Evolutionary conservation across 2,329 filamentous ascomycete genomes (phyloP).

Genomic region (Huntiella moniliformis): DNA sequence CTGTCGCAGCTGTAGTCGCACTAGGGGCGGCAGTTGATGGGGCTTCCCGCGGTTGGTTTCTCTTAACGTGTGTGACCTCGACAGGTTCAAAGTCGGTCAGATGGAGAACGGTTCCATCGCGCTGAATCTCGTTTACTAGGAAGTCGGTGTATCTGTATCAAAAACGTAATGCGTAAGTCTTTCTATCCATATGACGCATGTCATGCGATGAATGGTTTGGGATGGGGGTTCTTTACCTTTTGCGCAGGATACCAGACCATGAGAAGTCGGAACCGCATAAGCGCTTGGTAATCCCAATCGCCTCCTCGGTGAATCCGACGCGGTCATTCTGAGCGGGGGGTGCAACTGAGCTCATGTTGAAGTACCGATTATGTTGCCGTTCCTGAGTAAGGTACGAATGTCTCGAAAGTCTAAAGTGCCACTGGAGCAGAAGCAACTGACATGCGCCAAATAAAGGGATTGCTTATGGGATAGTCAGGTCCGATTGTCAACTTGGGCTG

Average conservation of each 20-base stretch:
- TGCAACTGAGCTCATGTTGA: neutral
- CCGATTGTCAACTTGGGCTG: too few species aligned
- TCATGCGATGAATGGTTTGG: neutral
- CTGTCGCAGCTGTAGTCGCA: slow-evolving; percentile 15
- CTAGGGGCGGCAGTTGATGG: slow-evolving; percentile 9
- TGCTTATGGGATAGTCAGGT: too few species aligned
- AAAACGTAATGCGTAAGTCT: neutral
- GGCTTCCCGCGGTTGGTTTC: neutral
- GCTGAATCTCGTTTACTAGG: slow-evolving; percentile 71
- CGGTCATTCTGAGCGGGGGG: slow-evolving; percentile 4
- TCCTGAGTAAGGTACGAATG: neutral
- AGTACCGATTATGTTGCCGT: neutral
- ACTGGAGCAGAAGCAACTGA: neutral
- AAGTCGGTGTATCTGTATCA: slow-evolving; percentile 64
- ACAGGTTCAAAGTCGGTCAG: slow-evolving; percentile 24
- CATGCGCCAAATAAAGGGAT: neutral
- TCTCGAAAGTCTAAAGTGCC: neutral
- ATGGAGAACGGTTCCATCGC: slow-evolving; percentile 58
- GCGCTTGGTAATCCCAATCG: slow-evolving; percentile 23
- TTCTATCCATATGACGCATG: neutral
- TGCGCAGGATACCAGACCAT: slow-evolving; percentile 19
- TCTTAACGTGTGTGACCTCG: slow-evolving; percentile 9
- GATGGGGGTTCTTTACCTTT: slow-evolving; percentile 7
- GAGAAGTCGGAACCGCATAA: slow-evolving; percentile 20
- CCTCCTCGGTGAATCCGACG: slow-evolving; percentile 18